Base-by-base conservation (phyloP, 2,329 filamentous ascomycete genomes). In the Plenodomus biglobosus region DNA sequence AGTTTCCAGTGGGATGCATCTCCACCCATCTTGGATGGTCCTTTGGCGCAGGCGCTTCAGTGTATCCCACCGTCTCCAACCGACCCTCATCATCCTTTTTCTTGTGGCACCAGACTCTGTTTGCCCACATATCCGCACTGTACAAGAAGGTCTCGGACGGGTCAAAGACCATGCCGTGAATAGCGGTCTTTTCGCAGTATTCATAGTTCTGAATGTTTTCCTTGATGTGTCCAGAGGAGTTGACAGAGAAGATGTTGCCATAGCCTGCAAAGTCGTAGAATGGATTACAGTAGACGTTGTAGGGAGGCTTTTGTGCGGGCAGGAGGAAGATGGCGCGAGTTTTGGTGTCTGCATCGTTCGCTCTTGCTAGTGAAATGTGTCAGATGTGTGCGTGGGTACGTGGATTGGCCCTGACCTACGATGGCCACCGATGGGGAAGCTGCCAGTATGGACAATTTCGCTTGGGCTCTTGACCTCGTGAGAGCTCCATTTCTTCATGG, bases 401-500 rank as follows among this genome's bases (percentile, higher is more conserved):
- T 13, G 8, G 10, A 16, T 22, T 16, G 16, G 13, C 8, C 11
- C n/a, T 24, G 8, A 75, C 83, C 45, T 79, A 90, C 87, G 82
- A 67, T 95, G 82, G 59, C 88, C 86, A 38, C 83, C 84, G 71
- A 95, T 86, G 2, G 87, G 80, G 22, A 71, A 90, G 85, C 13
- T 90, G 90, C 38, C 79, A 79, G 69, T 81, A 59, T 94, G 90
- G 39, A 84, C 75, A 56, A 95, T 94, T 41, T 90, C 83, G 1
- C 83, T 85, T 2, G 90, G 87, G 59, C 82, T 86, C 62, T 85
- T 82, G 63, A 95, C 87, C 38, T 84, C 78, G 71, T 89, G 92
- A 69, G 87, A 91, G 41, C 86, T 86, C 89, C 90, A 95, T 71
- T 91, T 92, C 79, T 95, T 95, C 89, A 94, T 94, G 52, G 89